Evolutionary conservation across 768 basidiomycete species (phyloP), one percentile per base, ranked within the genome.

Genomic region (Roridomyces roridus): DNA sequence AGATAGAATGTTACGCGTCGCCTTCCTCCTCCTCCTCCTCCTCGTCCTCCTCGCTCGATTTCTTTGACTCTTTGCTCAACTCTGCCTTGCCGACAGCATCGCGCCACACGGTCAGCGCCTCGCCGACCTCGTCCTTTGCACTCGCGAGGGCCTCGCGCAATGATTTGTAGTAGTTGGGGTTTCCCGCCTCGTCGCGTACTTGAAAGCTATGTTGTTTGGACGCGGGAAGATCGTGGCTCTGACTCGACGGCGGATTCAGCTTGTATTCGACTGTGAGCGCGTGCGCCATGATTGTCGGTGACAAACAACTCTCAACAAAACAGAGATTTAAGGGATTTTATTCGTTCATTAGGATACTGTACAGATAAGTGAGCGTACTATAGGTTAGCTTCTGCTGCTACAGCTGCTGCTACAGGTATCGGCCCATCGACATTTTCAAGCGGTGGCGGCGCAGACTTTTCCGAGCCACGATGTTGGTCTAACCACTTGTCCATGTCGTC

Each of bases 401-500:
- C 28, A 4, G 56, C 55, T 15, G 61, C 61, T 17, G 57, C 61
- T 23, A 58, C 61, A 21, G 61, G 61, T n/a, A 58, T 48, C 1
- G 61, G 61, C 36, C 37, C 51, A 10, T 25, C 49, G 64, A 43
- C 64, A 56, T 20, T 48, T 59, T 88, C 87, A 11, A 87, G 72
- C 4, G 88, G 86, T 35, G 87, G 84, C 20, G 85, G 85, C n/a
- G 85, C 84, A 62, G 83, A 85, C 45, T 81, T 80, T 65, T 84
- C 84, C 36, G 58, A 51, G 15, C 80, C 81, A 34, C 80, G 81
- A 68, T 93, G 84, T 68, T 89, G 84, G 67, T 96, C 94, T n/a
- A 96, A 82, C 91, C 94, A 96, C 70, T 90, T 92, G 76, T 97
- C 95, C 96, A 98, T 97, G 63, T 96, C 94, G 69, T 96, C 94